These are phyloP conservation scores for Pharus latifolius DNA, from an alignment of 176 grass and related monocot species.

Conservation along the genomic window DNA sequence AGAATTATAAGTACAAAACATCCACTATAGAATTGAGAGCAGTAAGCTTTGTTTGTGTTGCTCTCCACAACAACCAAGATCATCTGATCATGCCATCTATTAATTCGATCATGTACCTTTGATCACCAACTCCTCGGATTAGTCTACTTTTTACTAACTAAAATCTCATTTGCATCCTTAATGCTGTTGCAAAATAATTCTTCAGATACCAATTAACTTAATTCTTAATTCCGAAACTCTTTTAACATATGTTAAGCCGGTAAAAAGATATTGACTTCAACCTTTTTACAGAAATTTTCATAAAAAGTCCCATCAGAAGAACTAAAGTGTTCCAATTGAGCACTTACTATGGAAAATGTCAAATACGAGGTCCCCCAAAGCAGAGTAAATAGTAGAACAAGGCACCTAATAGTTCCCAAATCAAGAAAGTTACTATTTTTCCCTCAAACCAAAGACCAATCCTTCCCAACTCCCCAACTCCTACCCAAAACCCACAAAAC, in stretches of 20 bases:
- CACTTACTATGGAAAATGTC: background rate
- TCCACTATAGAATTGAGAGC: background rate
- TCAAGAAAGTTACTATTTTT: background rate
- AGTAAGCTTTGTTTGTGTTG: background rate
- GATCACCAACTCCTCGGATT: background rate
- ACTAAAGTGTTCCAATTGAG: background rate
- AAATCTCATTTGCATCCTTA: background rate
- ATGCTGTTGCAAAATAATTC: background rate
- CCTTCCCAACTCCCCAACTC: background rate
- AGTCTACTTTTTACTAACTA: background rate
- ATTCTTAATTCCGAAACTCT: background rate
- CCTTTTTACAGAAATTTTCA: background rate
- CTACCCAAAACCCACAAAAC: background rate
- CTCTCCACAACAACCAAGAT: background rate
- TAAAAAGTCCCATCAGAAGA: background rate
- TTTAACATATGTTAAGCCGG: background rate
- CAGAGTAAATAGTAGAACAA: background rate
- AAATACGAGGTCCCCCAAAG: background rate
- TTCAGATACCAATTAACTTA: background rate
- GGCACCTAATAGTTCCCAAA: background rate
- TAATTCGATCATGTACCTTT: background rate
- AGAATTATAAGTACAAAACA: slow-evolving; percentile 1
- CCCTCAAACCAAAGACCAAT: background rate
- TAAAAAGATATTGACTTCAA: background rate
- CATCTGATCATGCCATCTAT: background rate